Percentiles rank a stretch among this genome's conserved stretches.
These are phyloP conservation scores for Ceratobasidium sp. DNA, from an alignment of 1,284 basidiomycete genomes.

Conservation along the genomic window DNA sequence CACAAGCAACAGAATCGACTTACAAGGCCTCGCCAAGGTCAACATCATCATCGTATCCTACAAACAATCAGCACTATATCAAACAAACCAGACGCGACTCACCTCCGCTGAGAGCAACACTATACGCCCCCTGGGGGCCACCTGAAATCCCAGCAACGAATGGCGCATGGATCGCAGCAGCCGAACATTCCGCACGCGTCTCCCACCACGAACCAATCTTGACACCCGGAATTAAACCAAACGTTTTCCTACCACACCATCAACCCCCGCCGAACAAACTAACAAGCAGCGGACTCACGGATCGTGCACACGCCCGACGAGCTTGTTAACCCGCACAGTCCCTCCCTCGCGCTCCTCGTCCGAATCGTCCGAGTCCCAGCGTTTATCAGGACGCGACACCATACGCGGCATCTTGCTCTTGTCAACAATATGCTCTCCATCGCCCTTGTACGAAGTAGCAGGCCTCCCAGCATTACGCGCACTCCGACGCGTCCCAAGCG, in stretches of 20 bases:
- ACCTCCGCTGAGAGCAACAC: slow-evolving; percentile 75
- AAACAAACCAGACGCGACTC: background rate
- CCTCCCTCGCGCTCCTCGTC: slow-evolving; percentile 47
- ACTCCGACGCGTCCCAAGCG: slow-evolving; percentile 59
- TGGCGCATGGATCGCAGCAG: slow-evolving; percentile 79
- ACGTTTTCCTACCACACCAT: slow-evolving; percentile 57
- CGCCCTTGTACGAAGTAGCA: slow-evolving; percentile 59
- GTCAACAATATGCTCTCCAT: slow-evolving; percentile 43
- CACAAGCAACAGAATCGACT: slow-evolving; percentile 49
- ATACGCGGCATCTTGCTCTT: slow-evolving; percentile 45
- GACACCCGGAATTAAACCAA: slow-evolving; percentile 73
- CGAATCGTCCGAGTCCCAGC: slow-evolving; percentile 50
- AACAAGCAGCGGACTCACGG: slow-evolving; percentile 60
- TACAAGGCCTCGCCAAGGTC: slow-evolving; percentile 81
- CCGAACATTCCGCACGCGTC: slow-evolving; percentile 66
- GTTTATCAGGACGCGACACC: slow-evolving; percentile 49
- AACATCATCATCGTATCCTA: slow-evolving; percentile 82
- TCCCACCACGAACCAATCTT: slow-evolving; percentile 83
- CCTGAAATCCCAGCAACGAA: slow-evolving; percentile 79
- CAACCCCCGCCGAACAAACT: slow-evolving; percentile 41
- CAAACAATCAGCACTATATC: background rate
- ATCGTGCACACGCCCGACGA: slow-evolving; percentile 58
- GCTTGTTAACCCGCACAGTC: slow-evolving; percentile 52
- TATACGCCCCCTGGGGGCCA: slow-evolving; percentile 70
- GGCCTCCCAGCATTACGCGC: slow-evolving; percentile 63